Base-by-base conservation (phyloP, 1,139 yeast genomes). In the Spathaspora sp. region DNA sequence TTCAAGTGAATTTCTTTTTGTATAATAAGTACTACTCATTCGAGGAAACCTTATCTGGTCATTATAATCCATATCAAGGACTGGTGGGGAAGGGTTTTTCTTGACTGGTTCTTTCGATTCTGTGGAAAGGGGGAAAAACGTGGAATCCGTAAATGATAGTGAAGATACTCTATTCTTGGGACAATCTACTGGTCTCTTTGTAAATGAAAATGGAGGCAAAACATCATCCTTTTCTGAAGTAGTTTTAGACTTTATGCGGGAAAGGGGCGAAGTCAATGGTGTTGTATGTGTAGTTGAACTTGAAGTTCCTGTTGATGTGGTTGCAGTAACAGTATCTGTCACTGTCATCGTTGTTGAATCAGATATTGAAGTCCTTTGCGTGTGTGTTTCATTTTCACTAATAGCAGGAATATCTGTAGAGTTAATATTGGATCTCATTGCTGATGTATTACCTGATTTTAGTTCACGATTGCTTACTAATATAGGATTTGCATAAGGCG, bases 21-120 rank as follows among this genome's bases (percentile, higher is more conserved):
- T 61, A 48, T 64, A 66, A 44, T 59, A 61, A 45, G 58, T 61
- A 51, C 56, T 63, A 38, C 61, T 61, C 67, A 73, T 70, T 37
- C 78, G 54, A 4, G 78, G 79, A 24, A 75, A 76, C 49, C 78
- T 55, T 40, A 74, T 74, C 52, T 71, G 76, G 49, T 74, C 75
- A 49, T 73, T 73, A 50, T 72, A 72, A 53, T 73, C 68, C 44
- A 70, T 58, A 42, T 66, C 64, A 41, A 42, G 15, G 8, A 18
- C 13, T 15, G 34, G 39, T 3, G 13, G 15, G 13, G 29, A 38
- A 18, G 6, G n/a, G 9, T 17, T 36, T 18, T 26, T 17, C 20
- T 24, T 17, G 11, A 13, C 11, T 13, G 26, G n/a, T 7, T 31
- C 37, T 16, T 43, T 31, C 2, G 44, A 17, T 23, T 46, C 44